These are phyloP conservation scores for Amanita pallidorosea DNA, from an alignment of 768 basidiomycete genomes.

Conservation along the genomic window DNA sequence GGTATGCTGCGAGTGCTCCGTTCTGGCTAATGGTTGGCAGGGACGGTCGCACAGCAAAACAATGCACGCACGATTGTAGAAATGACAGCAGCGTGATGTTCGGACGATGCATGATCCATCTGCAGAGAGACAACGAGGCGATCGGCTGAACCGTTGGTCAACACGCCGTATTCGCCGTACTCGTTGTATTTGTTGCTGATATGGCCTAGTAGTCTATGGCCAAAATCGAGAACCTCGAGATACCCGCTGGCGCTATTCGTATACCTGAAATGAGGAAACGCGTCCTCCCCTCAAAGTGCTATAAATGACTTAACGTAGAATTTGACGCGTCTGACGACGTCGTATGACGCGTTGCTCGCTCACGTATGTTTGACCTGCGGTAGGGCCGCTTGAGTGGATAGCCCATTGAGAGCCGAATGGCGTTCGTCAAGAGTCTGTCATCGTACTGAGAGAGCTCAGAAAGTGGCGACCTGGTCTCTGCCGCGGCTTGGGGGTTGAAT, in stretches of 20 bases:
- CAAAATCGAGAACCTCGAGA: not conserved
- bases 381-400: not conserved
- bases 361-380: not conserved
- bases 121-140: slow-evolving; percentile 1
- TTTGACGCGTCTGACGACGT: not conserved
- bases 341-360: too few species aligned
- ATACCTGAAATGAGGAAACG: not conserved
- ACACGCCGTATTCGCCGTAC: slow-evolving; percentile 2
- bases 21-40: not conserved
- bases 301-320: not conserved
- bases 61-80: slow-evolving; percentile 1
- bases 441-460: slow-evolving; percentile 1
- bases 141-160: not conserved
- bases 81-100: not conserved
- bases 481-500: not conserved
- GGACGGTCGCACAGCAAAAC: not conserved
- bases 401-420: not conserved
- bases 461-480: not conserved
- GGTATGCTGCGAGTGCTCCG: slow-evolving; percentile 2
- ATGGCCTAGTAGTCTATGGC: not conserved
- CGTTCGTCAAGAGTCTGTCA: not conserved
- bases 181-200: slow-evolving; percentile 3
- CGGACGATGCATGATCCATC: not conserved
- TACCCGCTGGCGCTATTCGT: not conserved
- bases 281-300: not conserved